Evolutionary conservation across 1,284 basidiomycete species (phyloP), one percentile per base, ranked within the genome.

Genomic region (Trichosporon coremiiforme): DNA sequence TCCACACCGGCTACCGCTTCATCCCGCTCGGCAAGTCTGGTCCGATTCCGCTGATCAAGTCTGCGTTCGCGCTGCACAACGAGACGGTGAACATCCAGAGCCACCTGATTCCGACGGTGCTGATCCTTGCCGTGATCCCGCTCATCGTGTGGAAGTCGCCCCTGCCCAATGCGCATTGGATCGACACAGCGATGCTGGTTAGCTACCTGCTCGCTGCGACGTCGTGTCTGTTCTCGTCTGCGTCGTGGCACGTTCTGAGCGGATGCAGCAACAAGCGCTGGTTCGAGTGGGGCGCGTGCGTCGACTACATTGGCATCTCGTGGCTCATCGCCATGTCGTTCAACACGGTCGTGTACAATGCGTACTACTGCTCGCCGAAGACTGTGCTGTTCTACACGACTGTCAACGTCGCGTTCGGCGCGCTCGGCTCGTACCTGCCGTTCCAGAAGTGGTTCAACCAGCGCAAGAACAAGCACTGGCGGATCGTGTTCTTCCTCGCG

Each of bases 21-120:
- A 95, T 96, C 79, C 93, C 94, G n/a, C 84, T 94, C 4, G 81
- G 82, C 66, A 90, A 73, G 85, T 87, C 81, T 89, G 92, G 92
- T 87, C 88, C 57, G 84, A 90, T 84, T 15, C 82, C 82, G 17
- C 87, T 96, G 65, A 71, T 93, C 64, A 82, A 88, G 75, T 94
- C 92, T 22, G 78, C 92, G 22, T 93, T 94, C 74, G 85, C 87
- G 41, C 84, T 90, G 73, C 94, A 96, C 82, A 96, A 96, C 81
- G 94, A 96, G 85, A 93, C 92, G 65, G 92, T 94, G 72, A 96
- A 96, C 82, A 96, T 96, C 75, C 91, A 95, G 83, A 93, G 92
- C 25, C 93, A 96, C 82, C 86, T 92, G 64, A 86, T 94, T 68
- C 92, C 93, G 20, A 88, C 92, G 75, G 71, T 92, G 13, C 79